A percentile compares a stretch with the other conserved stretches of the same genome.
Evolutionary conservation across 169 alveolate species (phyloP).

Genomic region (Plasmodium relictum): DNA sequence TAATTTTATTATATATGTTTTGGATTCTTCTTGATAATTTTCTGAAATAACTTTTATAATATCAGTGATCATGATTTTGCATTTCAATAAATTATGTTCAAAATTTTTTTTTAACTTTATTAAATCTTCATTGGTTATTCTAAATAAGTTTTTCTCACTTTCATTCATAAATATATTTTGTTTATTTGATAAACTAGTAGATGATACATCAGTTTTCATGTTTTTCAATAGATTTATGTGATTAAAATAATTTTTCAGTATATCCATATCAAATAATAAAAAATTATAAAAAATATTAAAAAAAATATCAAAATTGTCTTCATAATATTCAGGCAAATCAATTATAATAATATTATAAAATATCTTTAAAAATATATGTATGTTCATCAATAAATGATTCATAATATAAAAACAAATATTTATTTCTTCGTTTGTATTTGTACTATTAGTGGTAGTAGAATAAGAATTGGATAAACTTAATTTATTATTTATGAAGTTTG

Average conservation of each 20-base stretch:
- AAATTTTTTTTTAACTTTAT: neutral
- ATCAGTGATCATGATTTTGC: slow-evolving; percentile 36
- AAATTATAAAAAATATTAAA: slow-evolving; percentile 31
- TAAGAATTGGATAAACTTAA: no score
- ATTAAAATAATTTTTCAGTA: slow-evolving; percentile 3
- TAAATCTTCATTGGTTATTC: neutral
- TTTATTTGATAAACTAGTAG: neutral
- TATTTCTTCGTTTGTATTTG: neutral
- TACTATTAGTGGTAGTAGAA: neutral
- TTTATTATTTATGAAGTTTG: slow-evolving; percentile 10
- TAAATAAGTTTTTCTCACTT: neutral
- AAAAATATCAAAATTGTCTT: slow-evolving; percentile 56
- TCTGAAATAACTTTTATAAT: slow-evolving; percentile 46
- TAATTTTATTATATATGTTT: slow-evolving; percentile 26
- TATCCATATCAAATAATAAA: slow-evolving; percentile 18
- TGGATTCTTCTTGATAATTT: slow-evolving; percentile 58
- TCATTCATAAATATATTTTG: neutral
- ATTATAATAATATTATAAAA: slow-evolving; percentile 26
- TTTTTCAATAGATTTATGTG: neutral
- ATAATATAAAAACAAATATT: slow-evolving; percentile 17
- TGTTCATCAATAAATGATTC: slow-evolving; percentile 23
- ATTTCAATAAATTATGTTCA: slow-evolving; percentile 32
- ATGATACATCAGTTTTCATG: neutral
- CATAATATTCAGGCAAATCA: slow-evolving; percentile 64
- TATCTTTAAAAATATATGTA: slow-evolving; percentile 22